Percentiles rank a stretch among this genome's conserved stretches.
phyloP scores from a whole-genome alignment of 2,329 filamentous ascomycete genomes.

The Lachnellula subtilissima region DNA sequence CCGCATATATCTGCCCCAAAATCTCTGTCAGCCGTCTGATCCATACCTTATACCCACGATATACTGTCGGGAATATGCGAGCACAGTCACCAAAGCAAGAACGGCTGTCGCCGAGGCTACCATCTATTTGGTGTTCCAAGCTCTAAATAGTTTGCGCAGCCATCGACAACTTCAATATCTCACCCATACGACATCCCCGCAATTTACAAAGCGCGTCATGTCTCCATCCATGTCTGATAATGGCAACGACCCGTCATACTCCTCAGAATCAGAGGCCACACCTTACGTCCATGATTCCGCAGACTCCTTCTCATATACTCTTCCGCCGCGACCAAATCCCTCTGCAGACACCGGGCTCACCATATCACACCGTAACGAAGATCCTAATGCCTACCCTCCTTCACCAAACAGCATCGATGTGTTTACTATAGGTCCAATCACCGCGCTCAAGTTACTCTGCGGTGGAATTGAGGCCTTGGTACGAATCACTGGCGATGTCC shows the following conservation, averaged over 20 bases:
- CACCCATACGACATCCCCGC: background rate
- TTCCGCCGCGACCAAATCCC: conserved; percentile 30
- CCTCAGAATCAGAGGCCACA: conserved; percentile 7
- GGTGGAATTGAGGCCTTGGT: conserved; percentile 67
- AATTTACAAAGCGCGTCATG: conserved; percentile 10
- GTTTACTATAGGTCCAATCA: conserved; percentile 65
- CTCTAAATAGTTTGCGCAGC: conserved; percentile 6
- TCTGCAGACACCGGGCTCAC: conserved; percentile 28
- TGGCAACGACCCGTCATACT: background rate
- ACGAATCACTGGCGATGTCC: conserved; percentile 69
- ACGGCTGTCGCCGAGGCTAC: conserved; percentile 20
- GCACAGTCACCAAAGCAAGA: conserved; percentile 12
- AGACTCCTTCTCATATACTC: conserved; percentile 23
- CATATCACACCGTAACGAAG: conserved; percentile 19
- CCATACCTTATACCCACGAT: conserved; percentile 7
- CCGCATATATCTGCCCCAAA: conserved; percentile 5
- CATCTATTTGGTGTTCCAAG: background rate
- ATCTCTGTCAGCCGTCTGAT: conserved; percentile 15
- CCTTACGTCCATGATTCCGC: conserved; percentile 29
- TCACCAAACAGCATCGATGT: conserved; percentile 54
- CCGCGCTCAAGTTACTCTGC: conserved; percentile 76
- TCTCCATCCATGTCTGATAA: conserved; percentile 7
- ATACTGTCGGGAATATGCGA: conserved; percentile 27
- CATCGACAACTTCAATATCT: background rate
- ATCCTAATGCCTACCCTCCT: conserved; percentile 27